Base-by-base conservation (phyloP, 495 filamentous ascomycete genomes). In the Xylaria cubensis region DNA sequence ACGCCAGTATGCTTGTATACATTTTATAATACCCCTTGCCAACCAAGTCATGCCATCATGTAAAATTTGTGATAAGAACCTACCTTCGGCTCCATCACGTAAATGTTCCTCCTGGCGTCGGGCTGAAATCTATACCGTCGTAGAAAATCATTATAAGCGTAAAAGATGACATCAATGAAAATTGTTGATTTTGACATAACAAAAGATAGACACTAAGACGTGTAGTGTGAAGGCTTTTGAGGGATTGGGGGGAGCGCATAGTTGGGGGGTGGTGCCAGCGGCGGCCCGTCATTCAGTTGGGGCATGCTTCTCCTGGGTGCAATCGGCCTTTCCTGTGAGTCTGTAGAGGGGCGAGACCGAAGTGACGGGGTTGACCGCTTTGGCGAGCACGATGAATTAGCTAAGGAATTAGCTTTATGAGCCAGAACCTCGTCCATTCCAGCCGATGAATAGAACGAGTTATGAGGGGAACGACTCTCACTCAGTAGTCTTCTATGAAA, bases 221-320 rank as follows among this genome's bases (percentile, higher is more conserved):
- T 64, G 34, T 9, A 29, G 29, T 26, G 50, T 56, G 44, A 72
- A 4, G 64, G 65, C 59, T 77, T 80, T 61, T 61, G 74, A 15
- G 90, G 90, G 13, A 92, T 83, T 6, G 90, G 88, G 8, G 90
- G 90, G 4, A 92, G 83, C 0, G 90, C 89, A 64, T 85, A 86
- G 24, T 85, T 89, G 13, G 90, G 90, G 19, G 90, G 90, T 15
- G 90, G 90, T 17, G 85, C 87, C 15, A 84, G 85, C 0, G 90
- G 90, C 55, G 90, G 90, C 1, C 89, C 89, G 13, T 88, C 82
- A 1, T 80, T 80, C 41, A 92, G 79, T 8, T 87, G 86, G 5
- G 88, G 87, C 83, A 91, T 84, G 75, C 89, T 91, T 72, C 86
- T 86, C 42, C 88, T 84, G 36, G 81, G 78, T 32, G 68, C 42